Conservation (phyloP, 148 eudicot genomes). For the Amaranthus cruentus region DNA sequence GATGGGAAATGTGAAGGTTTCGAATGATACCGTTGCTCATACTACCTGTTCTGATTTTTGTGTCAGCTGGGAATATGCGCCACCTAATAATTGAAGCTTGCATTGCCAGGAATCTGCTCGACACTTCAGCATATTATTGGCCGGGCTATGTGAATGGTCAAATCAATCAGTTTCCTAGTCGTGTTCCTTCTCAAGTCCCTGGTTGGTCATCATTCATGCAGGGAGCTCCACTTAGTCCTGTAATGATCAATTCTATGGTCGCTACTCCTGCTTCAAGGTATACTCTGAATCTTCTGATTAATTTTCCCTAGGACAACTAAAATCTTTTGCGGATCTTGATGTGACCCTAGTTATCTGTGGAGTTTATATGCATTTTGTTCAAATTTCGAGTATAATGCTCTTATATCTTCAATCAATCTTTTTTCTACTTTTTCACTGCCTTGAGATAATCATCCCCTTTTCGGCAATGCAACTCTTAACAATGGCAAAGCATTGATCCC, state of each 20-base stretch:
- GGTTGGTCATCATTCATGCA: constrained; percentile 89
- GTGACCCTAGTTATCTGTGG: constrained; percentile 4
- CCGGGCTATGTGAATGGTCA: constrained; percentile 74
- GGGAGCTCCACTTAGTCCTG: constrained; percentile 69
- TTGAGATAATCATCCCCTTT: background rate
- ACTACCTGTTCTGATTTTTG: constrained; percentile 8
- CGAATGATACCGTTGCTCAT: background rate
- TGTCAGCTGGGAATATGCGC: constrained; percentile 81
- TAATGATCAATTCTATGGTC: constrained; percentile 67
- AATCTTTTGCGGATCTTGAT: background rate
- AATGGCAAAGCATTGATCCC: too few species aligned
- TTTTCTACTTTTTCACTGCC: background rate
- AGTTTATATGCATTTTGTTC: background rate
- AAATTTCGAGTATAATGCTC: too few species aligned
- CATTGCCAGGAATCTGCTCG: constrained; percentile 77
- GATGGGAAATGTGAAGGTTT: background rate
- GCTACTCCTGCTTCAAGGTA: constrained; percentile 94
- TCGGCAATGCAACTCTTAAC: background rate
- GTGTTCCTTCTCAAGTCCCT: constrained; percentile 59
- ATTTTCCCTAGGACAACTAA: background rate
- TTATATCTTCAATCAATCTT: background rate
- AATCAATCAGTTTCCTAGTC: constrained; percentile 53
- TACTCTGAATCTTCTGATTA: constrained; percentile 9
- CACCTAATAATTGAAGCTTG: constrained; percentile 95
- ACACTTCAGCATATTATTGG: constrained; percentile 89